Base-by-base conservation (phyloP, 805 yeast genomes). In the Zygosaccharomyces kombuchaensis region DNA sequence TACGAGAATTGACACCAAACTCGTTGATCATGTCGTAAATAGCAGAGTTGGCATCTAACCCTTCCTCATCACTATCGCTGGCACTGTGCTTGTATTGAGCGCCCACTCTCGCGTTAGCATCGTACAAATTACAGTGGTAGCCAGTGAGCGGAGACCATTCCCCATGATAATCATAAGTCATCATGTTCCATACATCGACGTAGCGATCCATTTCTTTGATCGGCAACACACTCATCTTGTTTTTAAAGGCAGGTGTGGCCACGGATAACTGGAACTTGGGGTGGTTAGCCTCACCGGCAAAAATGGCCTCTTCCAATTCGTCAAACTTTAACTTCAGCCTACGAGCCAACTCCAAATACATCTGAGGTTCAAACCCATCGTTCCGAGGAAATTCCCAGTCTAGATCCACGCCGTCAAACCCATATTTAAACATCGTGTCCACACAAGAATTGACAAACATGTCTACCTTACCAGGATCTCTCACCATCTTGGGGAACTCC, bases 101-200 rank as follows among this genome's bases (percentile, higher is more conserved):
- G 4, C 36, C n/a, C 5, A 26, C 6, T 23, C 30, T 25, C 4
- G 32, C 14, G 13, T 26, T 27, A 14, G 55, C 49, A 9, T 51
- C 56, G 34, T 55, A 77, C 51, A 88, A 58, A 63, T 88, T 87
- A 3, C 93, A 79, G 48, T 87, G 96, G 58, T 78, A 84, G 1
- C 76, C 82, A 0, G 83, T 76, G 2, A 38, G 52, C 0, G 62
- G 56, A 1, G 87, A 80, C 95, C 96, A 87, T 7, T 76, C 71
- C 0, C 97, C 98, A 1, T 81, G 68, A 55, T 82, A 85, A 62
- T 93, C 98, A 63, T 93, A 91, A 14, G 93, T 80, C 98, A 91
- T 91, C 47, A 93, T 62, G 60, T 91, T 90, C 84, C 90, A 89
- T 53, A 79, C 78, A 14, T 79, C 69, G 13, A 93, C 58, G 53